Evolutionary conservation across 768 basidiomycete genomes (phyloP).

Genomic region (Pisolithus orientalis): DNA sequence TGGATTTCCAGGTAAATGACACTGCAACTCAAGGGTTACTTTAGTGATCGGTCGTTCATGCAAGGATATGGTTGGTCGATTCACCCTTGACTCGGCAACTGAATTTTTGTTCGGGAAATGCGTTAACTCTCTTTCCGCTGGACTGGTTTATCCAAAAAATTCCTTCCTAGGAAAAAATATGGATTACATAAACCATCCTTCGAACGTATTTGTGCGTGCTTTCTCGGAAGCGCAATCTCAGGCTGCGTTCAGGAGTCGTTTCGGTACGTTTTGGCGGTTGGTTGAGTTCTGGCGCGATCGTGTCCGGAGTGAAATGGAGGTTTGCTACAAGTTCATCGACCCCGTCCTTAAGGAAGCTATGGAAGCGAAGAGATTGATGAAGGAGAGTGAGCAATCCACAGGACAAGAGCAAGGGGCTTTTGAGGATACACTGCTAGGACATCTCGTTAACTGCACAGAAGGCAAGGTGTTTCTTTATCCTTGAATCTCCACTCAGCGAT

Average conservation of each 20-base stretch:
- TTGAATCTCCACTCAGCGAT: background rate
- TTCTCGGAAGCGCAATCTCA: slow-evolving; percentile 33
- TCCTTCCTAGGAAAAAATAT: slow-evolving; percentile 17
- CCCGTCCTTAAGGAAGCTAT: slow-evolving; percentile 47
- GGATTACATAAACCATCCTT: slow-evolving; percentile 21
- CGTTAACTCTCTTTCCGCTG: slow-evolving; percentile 32
- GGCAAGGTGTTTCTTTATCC: slow-evolving; percentile 7
- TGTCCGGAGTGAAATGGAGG: slow-evolving; percentile 37
- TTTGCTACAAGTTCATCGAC: slow-evolving; percentile 46
- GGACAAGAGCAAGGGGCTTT: slow-evolving; percentile 7
- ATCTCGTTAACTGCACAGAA: slow-evolving; percentile 12
- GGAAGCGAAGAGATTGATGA: slow-evolving; percentile 27
- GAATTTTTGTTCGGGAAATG: slow-evolving; percentile 48
- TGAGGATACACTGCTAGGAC: slow-evolving; percentile 21
- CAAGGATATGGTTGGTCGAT: slow-evolving; percentile 33
- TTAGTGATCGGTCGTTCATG: background rate
- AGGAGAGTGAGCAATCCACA: slow-evolving; percentile 15
- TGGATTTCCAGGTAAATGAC: slow-evolving; percentile 26
- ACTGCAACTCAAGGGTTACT: background rate
- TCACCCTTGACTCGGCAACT: slow-evolving; percentile 53
- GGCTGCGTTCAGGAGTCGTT: slow-evolving; percentile 27
- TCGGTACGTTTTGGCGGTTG: slow-evolving; percentile 47
- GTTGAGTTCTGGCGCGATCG: slow-evolving; percentile 47
- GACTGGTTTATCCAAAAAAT: slow-evolving; percentile 29
- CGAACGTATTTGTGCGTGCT: slow-evolving; percentile 34